These are phyloP conservation scores for Sporothrix luriei DNA, from an alignment of 2,329 filamentous ascomycete genomes.

Conservation along the genomic window DNA sequence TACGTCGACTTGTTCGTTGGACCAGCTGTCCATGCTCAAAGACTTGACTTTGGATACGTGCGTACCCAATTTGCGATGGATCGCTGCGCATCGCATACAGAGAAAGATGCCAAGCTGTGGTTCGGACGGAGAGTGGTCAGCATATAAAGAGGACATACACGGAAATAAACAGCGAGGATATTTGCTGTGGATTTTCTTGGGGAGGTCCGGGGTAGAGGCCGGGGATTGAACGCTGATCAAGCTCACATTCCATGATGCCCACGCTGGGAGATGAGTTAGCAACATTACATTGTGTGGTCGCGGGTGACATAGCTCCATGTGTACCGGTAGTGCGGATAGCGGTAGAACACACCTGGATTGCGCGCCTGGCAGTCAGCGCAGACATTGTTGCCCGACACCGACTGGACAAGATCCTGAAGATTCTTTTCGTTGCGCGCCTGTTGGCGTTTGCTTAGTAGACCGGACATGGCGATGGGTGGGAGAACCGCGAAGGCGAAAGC, in stretches of 20 bases:
- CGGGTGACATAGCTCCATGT: background rate
- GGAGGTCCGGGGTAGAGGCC: background rate
- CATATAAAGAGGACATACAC: background rate
- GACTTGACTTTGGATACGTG: constrained; percentile 99
- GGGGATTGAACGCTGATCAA: background rate
- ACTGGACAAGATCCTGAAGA: constrained; percentile 85
- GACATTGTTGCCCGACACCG: constrained; percentile 80
- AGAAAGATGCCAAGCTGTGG: constrained; percentile 86
- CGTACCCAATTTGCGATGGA: constrained; percentile 95
- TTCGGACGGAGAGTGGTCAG: constrained; percentile 13
- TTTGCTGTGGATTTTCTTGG: background rate
- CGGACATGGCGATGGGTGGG: constrained; percentile 51
- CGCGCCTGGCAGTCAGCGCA: constrained; percentile 91
- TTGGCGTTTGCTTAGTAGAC: constrained; percentile 86
- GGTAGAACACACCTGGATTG: constrained; percentile 71
- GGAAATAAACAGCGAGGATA: background rate
- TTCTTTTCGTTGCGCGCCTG: constrained; percentile 94
- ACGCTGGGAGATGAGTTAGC: constrained; percentile 59
- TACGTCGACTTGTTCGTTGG: constrained; percentile 93
- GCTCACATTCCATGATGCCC: constrained; percentile 90
- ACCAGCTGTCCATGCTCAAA: constrained; percentile 97
- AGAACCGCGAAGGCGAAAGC: background rate
- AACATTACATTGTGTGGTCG: background rate
- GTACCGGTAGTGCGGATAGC: constrained; percentile 12
- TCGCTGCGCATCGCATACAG: constrained; percentile 93